Evolutionary conservation across 2,329 filamentous ascomycete genomes (phyloP), one percentile per base, ranked within the genome.

Genomic region (Cordyceps tenuipes): DNA sequence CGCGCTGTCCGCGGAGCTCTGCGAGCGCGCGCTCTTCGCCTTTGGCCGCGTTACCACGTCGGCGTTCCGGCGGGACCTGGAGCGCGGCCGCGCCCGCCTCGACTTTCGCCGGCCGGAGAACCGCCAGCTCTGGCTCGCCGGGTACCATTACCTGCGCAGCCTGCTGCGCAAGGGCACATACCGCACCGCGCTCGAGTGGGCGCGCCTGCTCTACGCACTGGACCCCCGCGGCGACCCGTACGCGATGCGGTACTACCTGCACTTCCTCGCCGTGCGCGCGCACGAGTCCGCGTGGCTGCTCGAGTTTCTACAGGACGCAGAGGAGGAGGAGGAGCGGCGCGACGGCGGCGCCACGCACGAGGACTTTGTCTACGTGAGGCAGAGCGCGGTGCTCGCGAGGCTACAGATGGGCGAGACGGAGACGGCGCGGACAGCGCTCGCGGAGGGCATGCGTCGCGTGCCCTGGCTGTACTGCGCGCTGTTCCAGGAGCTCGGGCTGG

Each of bases 141-240:
- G 87, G 9, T 96, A 91, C 78, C 86, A 92, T 65, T 97, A 97
- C 68, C 87, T 97, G 67, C 84, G 83, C 66, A 94, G 90, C 65
- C 78, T 99, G 23, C 82, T 91, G 17, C 86, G 91, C 74, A 93
- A 95, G 66, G 91, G 92, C n/a, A 97, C 93, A 1, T 96, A 91
- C 79, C 83, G 91, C 51, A 97, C 94, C 0, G 91, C 91, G 0
- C 85, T 96, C 52, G 94, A 97, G 72, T 99, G 94, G 92, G 83
- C 90, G 7, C 96, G 94, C 74, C 75, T 97, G 6, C 77, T 97
- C 10, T 79, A 95, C 34, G 83, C 86, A 61, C 74, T 97, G 61
- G 84, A 91, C 65, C 85, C 85, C 3, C 12, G 39, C 52, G 76
- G 79, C 4, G 94, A 99, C 69, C 91, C 91, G 0, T 97, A 96